Evolutionary conservation across 306 rosid genomes (phyloP).

Genomic region (Comarum palustre): DNA sequence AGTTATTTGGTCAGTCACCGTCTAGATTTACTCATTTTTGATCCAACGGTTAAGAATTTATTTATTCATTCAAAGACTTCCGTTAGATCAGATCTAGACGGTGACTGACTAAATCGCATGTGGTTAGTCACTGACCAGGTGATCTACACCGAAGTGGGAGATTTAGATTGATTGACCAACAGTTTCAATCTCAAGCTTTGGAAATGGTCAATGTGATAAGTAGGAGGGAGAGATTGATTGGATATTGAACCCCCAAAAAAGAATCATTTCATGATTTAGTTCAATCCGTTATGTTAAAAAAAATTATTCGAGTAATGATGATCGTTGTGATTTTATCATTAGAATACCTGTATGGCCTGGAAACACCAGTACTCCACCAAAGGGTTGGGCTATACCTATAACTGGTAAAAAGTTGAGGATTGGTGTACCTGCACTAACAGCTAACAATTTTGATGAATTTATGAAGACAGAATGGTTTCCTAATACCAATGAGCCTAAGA

Average conservation of each 20-base stretch:
- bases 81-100: too few species aligned
- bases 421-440: slow-evolving; percentile 27
- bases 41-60: too few species aligned
- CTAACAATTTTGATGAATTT: slow-evolving; percentile 20
- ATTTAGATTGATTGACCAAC: slow-evolving; percentile 23
- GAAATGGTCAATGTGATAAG: slow-evolving; percentile 30
- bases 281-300: background rate
- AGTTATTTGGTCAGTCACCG: too few species aligned
- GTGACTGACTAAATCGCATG: too few species aligned
- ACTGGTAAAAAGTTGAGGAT: slow-evolving; percentile 31
- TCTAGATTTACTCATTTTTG: too few species aligned
- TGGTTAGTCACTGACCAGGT: too few species aligned
- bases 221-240: slow-evolving; percentile 29
- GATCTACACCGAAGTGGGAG: too few species aligned
- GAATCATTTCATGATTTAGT: slow-evolving; percentile 3
- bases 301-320: background rate
- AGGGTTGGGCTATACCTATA: slow-evolving; percentile 31
- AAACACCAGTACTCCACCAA: slow-evolving; percentile 25
- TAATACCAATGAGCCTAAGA: background rate
- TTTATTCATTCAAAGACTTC: too few species aligned
- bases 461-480: slow-evolving; percentile 17
- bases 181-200: slow-evolving; percentile 22
- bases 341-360: slow-evolving; percentile 44
- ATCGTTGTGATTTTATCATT: background rate
- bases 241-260: slow-evolving; percentile 22